Conservation (phyloP, 306 rosid genomes). For the Vigna hirtella region DNA sequence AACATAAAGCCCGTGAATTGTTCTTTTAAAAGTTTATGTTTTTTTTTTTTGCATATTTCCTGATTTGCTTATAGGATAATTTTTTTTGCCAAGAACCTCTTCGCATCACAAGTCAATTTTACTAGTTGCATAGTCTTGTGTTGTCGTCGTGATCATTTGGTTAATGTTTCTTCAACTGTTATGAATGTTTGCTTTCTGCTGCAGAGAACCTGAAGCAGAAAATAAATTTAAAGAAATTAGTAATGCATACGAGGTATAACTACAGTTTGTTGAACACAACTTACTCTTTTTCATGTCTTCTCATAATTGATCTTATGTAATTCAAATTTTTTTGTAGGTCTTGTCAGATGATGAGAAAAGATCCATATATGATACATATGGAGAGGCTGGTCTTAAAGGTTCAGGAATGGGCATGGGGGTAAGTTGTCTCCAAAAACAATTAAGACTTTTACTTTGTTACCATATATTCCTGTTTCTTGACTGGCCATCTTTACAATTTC, state of each 20-base stretch:
- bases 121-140: slow-evolving; percentile 22
- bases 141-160: neutral
- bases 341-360: slow-evolving; percentile 95
- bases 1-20: slow-evolving; percentile 12
- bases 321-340: slow-evolving; percentile 64
- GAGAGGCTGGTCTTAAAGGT: slow-evolving; percentile 98
- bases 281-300: slow-evolving; percentile 14
- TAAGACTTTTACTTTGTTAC: slow-evolving; percentile 20
- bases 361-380: slow-evolving; percentile 84
- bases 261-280: slow-evolving; percentile 36
- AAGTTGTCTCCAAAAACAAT: slow-evolving; percentile 50
- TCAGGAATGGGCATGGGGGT: slow-evolving; percentile 89
- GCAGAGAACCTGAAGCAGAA: slow-evolving; percentile 92
- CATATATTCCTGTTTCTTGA: slow-evolving; percentile 32
- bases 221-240: slow-evolving; percentile 90
- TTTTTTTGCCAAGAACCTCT: neutral
- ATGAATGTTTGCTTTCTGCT: slow-evolving; percentile 38
- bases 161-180: slow-evolving; percentile 28
- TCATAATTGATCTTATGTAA: slow-evolving; percentile 34
- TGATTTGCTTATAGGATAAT: slow-evolving; percentile 7
- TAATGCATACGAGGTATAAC: slow-evolving; percentile 91
- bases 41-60: slow-evolving; percentile 2
- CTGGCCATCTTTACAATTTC: slow-evolving; percentile 30
- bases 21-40: neutral
- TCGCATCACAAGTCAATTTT: slow-evolving; percentile 28